Base-by-base conservation (phyloP, 106 monocot genomes). In the Allium sativum region DNA sequence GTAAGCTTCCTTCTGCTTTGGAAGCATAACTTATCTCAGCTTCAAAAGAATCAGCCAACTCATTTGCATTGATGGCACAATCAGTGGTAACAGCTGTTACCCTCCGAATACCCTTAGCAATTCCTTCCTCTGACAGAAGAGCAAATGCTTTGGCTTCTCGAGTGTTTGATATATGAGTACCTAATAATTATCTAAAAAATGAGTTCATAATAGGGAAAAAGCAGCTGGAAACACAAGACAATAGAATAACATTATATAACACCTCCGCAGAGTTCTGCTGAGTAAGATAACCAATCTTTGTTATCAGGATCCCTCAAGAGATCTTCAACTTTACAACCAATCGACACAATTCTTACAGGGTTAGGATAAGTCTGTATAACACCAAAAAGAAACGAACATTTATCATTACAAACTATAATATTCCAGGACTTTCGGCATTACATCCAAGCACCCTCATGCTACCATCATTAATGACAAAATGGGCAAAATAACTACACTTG, bases 221-320 rank as follows among this genome's bases (percentile, higher is more conserved):
- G 40, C 7, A 58, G 31, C 16, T 9, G 13, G 0, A 64, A 60
- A 68, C 17, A 31, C 2, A 5, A 31, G 31, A 31, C 31, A 31
- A 1, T 31, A 31, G 5, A 31, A 31, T 31, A 31, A 31, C 31
- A 31, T 31, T 31, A 53, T 42, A n/a, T 48, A 15, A 58, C 10
- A 90, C 92, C 96, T 87, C 96, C 96, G 72, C 96, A 96, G 7
- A 96, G 70, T 72, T 96, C 96, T 8, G 84, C 82, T n/a, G 96
- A 96, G 64, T 82, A 78, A 31, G 91, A 82, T 55, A 85, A 62
- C 96, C 96, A 96, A 42, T 96, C 69, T 58, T 78, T 76, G 56
- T 74, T 91, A 41, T 68, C 71, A 20, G 96, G 96, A 74, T 88
- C 56, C 3, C 18, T 44, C n/a, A 88, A 64, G 10, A 96, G 77